phyloP scores from a whole-genome alignment of 2,329 filamentous ascomycete species.

The Seiridium cupressi region DNA sequence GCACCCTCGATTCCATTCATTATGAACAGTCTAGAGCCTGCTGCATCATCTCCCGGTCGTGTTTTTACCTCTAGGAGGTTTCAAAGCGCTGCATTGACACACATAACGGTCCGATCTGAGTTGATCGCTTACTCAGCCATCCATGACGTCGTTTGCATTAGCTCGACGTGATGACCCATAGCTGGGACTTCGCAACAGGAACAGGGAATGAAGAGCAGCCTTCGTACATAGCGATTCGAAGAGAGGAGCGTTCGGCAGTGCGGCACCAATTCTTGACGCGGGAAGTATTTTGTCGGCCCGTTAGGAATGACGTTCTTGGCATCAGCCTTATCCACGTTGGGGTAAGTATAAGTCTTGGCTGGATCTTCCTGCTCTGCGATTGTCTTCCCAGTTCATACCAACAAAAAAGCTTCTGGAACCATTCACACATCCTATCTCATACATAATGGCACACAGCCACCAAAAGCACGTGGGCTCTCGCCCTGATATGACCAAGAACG shows the following conservation, averaged over 20 bases:
- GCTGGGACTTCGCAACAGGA: neutral
- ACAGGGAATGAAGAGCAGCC: neutral
- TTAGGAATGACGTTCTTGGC: constrained; percentile 5
- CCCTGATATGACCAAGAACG: constrained; percentile 4
- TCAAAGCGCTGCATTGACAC: too few species aligned
- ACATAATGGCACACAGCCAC: neutral
- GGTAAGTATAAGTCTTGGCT: neutral
- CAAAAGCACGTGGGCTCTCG: neutral
- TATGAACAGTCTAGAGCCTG: too few species aligned
- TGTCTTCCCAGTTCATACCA: too few species aligned
- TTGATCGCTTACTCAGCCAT: neutral
- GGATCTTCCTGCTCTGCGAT: neutral
- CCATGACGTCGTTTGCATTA: neutral
- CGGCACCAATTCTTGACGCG: neutral
- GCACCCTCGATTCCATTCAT: too few species aligned
- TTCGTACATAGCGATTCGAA: neutral
- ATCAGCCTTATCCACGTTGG: neutral
- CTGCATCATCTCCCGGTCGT: too few species aligned
- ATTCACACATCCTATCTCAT: neutral
- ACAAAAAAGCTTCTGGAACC: neutral
- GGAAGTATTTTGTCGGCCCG: neutral
- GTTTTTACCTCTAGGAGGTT: too few species aligned
- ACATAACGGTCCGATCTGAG: neutral
- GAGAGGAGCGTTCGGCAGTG: neutral
- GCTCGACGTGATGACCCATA: neutral